Base-by-base conservation (phyloP, 2,329 filamentous ascomycete genomes). In the Fusarium tupiense region DNA sequence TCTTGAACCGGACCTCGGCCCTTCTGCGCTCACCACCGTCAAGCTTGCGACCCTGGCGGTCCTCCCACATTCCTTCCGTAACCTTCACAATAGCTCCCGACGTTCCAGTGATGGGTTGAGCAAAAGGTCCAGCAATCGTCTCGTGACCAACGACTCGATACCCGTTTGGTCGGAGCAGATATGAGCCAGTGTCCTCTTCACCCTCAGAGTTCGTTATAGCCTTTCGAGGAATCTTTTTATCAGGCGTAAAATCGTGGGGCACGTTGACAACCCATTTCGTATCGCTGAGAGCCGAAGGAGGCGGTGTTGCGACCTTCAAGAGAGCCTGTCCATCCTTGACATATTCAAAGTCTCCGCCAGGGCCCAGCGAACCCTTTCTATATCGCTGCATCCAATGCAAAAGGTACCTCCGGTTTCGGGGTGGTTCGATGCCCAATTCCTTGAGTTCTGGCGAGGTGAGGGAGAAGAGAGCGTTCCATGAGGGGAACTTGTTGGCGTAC, bases 21-120 rank as follows among this genome's bases (percentile, higher is more conserved):
- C 90, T 91, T 83, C 96, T 90, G 82, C 96, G 91, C 88, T 99
- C 96, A 87, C 96, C 96, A 80, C 96, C 96, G 84, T 98, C 95
- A 76, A 99, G 92, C 91, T 98, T 98, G 80, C 91, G 91, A 35
- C 96, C 96, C 78, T 92, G 89, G 81, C 89, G 92, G 79, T 95
- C 88, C 86, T 98, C 96, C 96, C 96, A 98, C 86, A 98, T 92
- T 16, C 96, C 95, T 82, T 98, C 95, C 64, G 91, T 90, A 29
- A 94, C 88, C 72, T 88, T 87, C 76, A 98, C 87, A 59, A 88
- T 86, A 17, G 92, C 93, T 14, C 90, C 91, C 46, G 86, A 84
- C 3, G 90, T 88, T 3, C 89, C 89, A 82, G 93, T 91, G 35
- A 95, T 80, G 9, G 91, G 90, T 80, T 92, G 86, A 11, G 95